Conservation (phyloP, 1,284 basidiomycete genomes). For the Heliocybe sulcata region DNA sequence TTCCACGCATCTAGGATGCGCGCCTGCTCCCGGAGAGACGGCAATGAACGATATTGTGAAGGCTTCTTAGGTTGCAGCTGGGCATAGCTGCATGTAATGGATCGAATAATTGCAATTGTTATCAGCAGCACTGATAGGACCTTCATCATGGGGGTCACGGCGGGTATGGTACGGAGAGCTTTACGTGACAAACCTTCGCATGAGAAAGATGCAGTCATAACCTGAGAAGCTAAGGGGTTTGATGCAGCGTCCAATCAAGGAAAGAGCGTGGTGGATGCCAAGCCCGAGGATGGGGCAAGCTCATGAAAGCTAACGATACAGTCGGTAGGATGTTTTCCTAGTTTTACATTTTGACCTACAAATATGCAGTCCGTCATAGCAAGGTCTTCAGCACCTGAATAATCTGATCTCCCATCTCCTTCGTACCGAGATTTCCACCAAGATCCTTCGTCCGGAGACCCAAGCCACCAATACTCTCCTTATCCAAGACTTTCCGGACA, state of each 20-base stretch:
- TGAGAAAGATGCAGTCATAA: no score
- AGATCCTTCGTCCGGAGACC: constrained; percentile 87
- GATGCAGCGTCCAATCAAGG: no score
- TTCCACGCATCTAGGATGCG: constrained; percentile 37
- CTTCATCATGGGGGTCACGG: not conserved
- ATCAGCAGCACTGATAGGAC: not conserved
- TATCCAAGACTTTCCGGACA: constrained; percentile 85
- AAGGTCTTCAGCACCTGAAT: constrained; percentile 64
- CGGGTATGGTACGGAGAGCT: no score
- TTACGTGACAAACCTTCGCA: no score
- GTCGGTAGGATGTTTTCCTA: no score
- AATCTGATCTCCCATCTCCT: constrained; percentile 81
- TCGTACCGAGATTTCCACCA: constrained; percentile 72
- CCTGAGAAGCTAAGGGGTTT: no score
- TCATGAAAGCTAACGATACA: no score
- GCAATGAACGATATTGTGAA: constrained; percentile 30
- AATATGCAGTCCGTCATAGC: not conserved
- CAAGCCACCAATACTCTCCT: constrained; percentile 61
- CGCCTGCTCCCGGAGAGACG: constrained; percentile 37
- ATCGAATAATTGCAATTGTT: not conserved
- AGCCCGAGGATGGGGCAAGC: no score
- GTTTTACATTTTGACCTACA: no score
- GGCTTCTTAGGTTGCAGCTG: constrained; percentile 27
- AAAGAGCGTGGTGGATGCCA: no score
- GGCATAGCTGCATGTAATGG: constrained; percentile 1